Conservation (phyloP, 345 rosid genomes). For the Arabidopsis thaliana region TAIR10.1 NC_003074.8:523001-523500, state of each 20-base stretch:
- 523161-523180: not conserved
- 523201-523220: slow-evolving; percentile 12
- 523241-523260: slow-evolving; percentile 99
- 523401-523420: slow-evolving; percentile 87
- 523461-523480: slow-evolving; percentile 95
- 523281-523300: slow-evolving; percentile 99
- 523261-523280: slow-evolving; percentile 87
- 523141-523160: slow-evolving; percentile 6
- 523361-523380: not conserved
- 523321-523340: slow-evolving; percentile 1
- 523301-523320: slow-evolving; percentile 89
- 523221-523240: slow-evolving; percentile 99
- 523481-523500: slow-evolving; percentile 99
- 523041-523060: slow-evolving; percentile 99
- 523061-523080: slow-evolving; percentile 87
- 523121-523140: slow-evolving; percentile 58
- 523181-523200: not conserved
- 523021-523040: slow-evolving; percentile 81
- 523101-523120: slow-evolving; percentile 95
- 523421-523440: slow-evolving; percentile 86
- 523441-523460: slow-evolving; percentile 81
- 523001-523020: slow-evolving; percentile 99
- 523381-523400: slow-evolving; percentile 86
- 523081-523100: slow-evolving; percentile 95
- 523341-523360: slow-evolving; percentile 7